Conservation (phyloP, 2,329 filamentous ascomycete species). For the Cercospora canescens region DNA sequence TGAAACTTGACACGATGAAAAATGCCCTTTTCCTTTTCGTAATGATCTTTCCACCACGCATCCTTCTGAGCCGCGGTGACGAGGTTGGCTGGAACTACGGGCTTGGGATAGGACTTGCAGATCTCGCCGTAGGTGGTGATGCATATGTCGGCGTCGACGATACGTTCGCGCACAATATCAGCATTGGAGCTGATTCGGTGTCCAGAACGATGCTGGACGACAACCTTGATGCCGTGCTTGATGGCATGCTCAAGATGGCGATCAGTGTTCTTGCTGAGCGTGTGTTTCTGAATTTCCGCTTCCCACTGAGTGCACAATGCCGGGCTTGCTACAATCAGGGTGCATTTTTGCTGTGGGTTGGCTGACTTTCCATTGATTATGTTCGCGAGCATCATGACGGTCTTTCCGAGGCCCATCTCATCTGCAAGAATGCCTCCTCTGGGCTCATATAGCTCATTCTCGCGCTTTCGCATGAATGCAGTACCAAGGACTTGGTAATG, state of each 20-base stretch:
- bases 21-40: slow-evolving; percentile 35
- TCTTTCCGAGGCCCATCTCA: slow-evolving; percentile 99
- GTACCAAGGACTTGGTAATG: slow-evolving; percentile 54
- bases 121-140: slow-evolving; percentile 48
- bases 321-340: slow-evolving; percentile 45
- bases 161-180: slow-evolving; percentile 2
- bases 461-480: slow-evolving; percentile 57
- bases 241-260: slow-evolving; percentile 2
- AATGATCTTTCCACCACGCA: slow-evolving; percentile 38
- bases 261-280: slow-evolving; percentile 14
- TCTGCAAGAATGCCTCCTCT: slow-evolving; percentile 83
- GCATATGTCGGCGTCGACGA: slow-evolving; percentile 30
- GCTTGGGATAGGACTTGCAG: slow-evolving; percentile 44
- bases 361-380: slow-evolving; percentile 43
- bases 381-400: slow-evolving; percentile 61
- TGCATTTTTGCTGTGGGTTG: slow-evolving; percentile 32
- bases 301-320: slow-evolving; percentile 44
- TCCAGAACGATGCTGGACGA: slow-evolving; percentile 23
- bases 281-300: slow-evolving; percentile 32
- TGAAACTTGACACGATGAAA: slow-evolving; percentile 48
- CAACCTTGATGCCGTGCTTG: slow-evolving; percentile 23
- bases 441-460: slow-evolving; percentile 42
- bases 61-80: slow-evolving; percentile 43
- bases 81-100: slow-evolving; percentile 38
- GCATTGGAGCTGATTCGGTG: slow-evolving; percentile 11